Evolutionary conservation across 129 eudicot genomes (phyloP), one percentile per base, ranked within the genome.

Genomic region (Glebionis coronaria): DNA sequence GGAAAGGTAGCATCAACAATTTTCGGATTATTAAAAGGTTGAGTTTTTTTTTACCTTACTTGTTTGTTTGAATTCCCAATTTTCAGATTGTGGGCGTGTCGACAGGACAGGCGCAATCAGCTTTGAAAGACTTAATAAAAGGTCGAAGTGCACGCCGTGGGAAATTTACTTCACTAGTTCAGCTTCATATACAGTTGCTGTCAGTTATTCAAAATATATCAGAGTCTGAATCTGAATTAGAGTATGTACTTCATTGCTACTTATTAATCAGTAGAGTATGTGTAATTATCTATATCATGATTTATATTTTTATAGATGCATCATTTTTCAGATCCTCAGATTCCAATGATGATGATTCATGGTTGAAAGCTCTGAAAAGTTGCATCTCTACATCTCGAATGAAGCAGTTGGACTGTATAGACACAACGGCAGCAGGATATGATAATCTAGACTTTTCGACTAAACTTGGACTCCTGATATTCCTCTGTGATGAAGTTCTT

Each of bases 401-500:
- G 45, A 71, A 80, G 64, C 79, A 73, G 12, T 20, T 78, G 65
- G 82, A 74, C 50, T 46, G 18, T 50, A 56, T 84, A 67, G 82
- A 84, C 55, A 38, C 65, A 49, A 69, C 65, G 49, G 15, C 70
- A 76, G 85, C 66, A 42, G 81, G 75, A 67, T 93, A 82, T 79
- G 83, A 82, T 62, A 53, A 65, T 56, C 66, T 90, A 82, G 73
- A 78, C 19, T 78, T 82, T 29, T 86, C 97, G 8, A 49, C 69
- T 59, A 94, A 78, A 81, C 99, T 94, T 69, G 74, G 53, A 75
- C 72, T 93, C 44, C 69, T 94, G 44, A 70, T 42, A 9, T 73
- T 84, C 47, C 75, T 90, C 20, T 93, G 97, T 29, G 99, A 93
- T 61, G 95, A 93, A 77, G 72, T 85, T 79, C 97, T 94, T 76